Percentiles rank a stretch among this genome's conserved stretches.
Evolutionary conservation across 2,329 filamentous ascomycete species (phyloP).

Genomic region (Aureobasidium melanogenum): DNA sequence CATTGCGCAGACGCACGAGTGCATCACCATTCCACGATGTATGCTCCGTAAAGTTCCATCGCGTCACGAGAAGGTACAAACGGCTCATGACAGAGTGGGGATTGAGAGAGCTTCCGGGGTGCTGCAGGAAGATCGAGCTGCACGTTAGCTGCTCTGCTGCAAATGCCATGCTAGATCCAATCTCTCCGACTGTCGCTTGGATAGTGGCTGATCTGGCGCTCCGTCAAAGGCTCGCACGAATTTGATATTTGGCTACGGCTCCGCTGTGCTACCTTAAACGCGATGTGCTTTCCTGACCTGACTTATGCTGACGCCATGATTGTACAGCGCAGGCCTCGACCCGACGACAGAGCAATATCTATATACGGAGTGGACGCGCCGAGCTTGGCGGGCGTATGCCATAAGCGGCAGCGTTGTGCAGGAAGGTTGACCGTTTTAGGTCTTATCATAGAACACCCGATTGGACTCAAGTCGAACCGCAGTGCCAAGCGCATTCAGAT

Average conservation of each 20-base stretch:
- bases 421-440: conserved; percentile 7
- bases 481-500: background rate
- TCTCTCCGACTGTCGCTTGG: conserved; percentile 6
- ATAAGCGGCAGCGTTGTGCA: conserved; percentile 11
- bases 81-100: background rate
- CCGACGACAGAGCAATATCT: background rate
- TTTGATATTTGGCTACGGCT: conserved; percentile 4
- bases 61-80: background rate
- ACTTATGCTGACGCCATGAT: conserved; percentile 11
- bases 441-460: background rate
- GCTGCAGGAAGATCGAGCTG: conserved; percentile 8
- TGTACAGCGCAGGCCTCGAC: background rate
- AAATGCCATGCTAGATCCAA: conserved; percentile 11
- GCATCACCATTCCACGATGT: background rate
- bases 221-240: background rate
- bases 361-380: background rate
- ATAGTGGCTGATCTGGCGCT: background rate
- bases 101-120: background rate
- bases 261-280: conserved; percentile 5
- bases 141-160: conserved; percentile 1
- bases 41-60: background rate
- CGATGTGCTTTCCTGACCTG: background rate
- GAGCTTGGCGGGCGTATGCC: background rate
- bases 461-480: background rate
- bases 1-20: background rate